Conservation (phyloP, 805 yeast genomes). For the Starmerella bombi region DNA sequence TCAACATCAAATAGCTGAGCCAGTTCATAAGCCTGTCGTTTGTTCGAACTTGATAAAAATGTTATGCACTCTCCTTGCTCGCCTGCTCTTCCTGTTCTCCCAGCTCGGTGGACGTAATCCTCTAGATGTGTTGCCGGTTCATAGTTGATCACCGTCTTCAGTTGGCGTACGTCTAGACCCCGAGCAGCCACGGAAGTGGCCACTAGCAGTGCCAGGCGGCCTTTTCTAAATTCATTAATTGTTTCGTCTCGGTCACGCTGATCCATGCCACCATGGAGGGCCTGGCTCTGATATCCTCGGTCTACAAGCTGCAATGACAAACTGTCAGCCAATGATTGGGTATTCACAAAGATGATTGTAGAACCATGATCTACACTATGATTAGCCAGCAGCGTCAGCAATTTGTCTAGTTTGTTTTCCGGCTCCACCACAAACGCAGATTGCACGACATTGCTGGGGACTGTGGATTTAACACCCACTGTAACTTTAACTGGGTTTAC, state of each 20-base stretch:
- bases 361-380: neutral
- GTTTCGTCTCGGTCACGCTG: conserved; percentile 70
- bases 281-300: conserved; percentile 44
- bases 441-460: conserved; percentile 70
- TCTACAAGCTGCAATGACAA: conserved; percentile 41
- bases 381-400: conserved; percentile 26
- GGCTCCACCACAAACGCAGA: conserved; percentile 1
- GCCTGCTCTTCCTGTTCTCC: conserved; percentile 92
- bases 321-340: conserved; percentile 75
- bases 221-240: conserved; percentile 52
- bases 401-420: conserved; percentile 39
- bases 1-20: conserved; percentile 50
- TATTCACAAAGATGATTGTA: conserved; percentile 70
- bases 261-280: conserved; percentile 87
- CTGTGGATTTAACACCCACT: conserved; percentile 68
- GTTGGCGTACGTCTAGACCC: conserved; percentile 83
- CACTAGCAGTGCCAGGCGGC: conserved; percentile 47
- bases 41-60: conserved; percentile 49
- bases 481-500: conserved; percentile 57
- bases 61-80: conserved; percentile 63
- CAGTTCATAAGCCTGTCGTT: conserved; percentile 51
- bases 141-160: conserved; percentile 67
- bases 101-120: conserved; percentile 92
- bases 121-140: conserved; percentile 82
- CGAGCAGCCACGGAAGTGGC: conserved; percentile 94